Percentiles rank a stretch among this genome's conserved stretches.
These are phyloP conservation scores for Penicillium flavigenum DNA, from an alignment of 495 filamentous ascomycete species.

Conservation along the genomic window DNA sequence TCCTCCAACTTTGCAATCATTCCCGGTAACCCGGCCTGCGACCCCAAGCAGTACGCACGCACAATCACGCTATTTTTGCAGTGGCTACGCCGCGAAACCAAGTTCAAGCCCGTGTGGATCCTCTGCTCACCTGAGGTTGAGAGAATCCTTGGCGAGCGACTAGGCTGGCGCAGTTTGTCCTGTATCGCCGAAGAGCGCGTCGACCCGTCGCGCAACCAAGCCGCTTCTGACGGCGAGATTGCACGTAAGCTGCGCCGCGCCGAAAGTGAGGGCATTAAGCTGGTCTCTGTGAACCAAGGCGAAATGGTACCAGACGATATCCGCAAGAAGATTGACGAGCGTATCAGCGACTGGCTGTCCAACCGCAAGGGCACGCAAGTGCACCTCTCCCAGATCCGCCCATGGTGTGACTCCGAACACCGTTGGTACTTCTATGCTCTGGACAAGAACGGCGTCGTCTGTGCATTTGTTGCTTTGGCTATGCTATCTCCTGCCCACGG, in stretches of 20 bases:
- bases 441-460: conserved; percentile 64
- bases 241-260: conserved; percentile 74
- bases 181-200: conserved; percentile 83
- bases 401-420: conserved; percentile 75
- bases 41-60: conserved; percentile 64
- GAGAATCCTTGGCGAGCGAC: conserved; percentile 67
- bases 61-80: conserved; percentile 71
- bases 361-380: conserved; percentile 79
- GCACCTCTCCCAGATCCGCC: conserved; percentile 78
- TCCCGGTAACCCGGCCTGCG: conserved; percentile 79
- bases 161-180: conserved; percentile 80
- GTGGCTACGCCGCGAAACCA: conserved; percentile 65
- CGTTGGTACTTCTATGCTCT: conserved; percentile 78
- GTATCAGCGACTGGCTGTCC: conserved; percentile 74
- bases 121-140: conserved; percentile 68
- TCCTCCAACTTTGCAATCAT: conserved; percentile 72
- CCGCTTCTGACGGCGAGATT: conserved; percentile 56
- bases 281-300: conserved; percentile 62
- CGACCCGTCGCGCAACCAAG: conserved; percentile 57
- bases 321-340: conserved; percentile 61
- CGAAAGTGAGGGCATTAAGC: conserved; percentile 73
- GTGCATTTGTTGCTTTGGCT: conserved; percentile 70
- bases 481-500: conserved; percentile 72
- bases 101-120: conserved; percentile 79
- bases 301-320: conserved; percentile 61